Evolutionary conservation across 208 protist species (phyloP).

Genomic region (Trypanosoma rangeli): DNA sequence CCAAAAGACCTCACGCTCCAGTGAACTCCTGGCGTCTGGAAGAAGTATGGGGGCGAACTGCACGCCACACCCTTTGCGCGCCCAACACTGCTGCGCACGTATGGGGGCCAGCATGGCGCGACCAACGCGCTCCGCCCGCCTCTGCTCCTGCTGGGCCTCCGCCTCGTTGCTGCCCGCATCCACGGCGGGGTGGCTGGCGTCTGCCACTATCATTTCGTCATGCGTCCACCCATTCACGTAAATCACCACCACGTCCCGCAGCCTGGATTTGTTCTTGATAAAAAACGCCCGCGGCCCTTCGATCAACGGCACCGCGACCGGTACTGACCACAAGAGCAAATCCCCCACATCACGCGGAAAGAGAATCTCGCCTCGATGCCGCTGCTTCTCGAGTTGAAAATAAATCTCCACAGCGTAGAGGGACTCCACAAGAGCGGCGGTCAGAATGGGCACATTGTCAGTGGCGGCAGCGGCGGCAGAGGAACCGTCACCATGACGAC

Average conservation of each 20-base stretch:
- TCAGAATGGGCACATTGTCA: neutral
- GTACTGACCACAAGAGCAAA: slow-evolving; percentile 77
- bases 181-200: slow-evolving; percentile 10
- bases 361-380: slow-evolving; percentile 27
- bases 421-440: slow-evolving; percentile 13
- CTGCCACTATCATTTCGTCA: slow-evolving; percentile 65
- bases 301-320: slow-evolving; percentile 59
- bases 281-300: slow-evolving; percentile 75
- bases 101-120: slow-evolving; percentile 40
- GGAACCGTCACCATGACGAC: neutral
- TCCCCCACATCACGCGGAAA: slow-evolving; percentile 72
- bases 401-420: slow-evolving; percentile 59
- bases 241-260: slow-evolving; percentile 72
- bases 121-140: slow-evolving; percentile 34
- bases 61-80: slow-evolving; percentile 42
- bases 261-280: slow-evolving; percentile 66
- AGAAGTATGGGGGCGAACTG: slow-evolving; percentile 61
- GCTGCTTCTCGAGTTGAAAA: slow-evolving; percentile 56
- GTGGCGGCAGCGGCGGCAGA: neutral
- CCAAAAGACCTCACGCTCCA: slow-evolving; percentile 75
- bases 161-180: neutral
- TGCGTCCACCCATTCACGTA: slow-evolving; percentile 84
- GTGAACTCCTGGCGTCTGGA: slow-evolving; percentile 35
- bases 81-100: slow-evolving; percentile 50
- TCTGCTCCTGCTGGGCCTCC: neutral